Evolutionary conservation across 148 eudicot genomes (phyloP), one percentile per base, ranked within the genome.

Genomic region (Talinum fruticosum): DNA sequence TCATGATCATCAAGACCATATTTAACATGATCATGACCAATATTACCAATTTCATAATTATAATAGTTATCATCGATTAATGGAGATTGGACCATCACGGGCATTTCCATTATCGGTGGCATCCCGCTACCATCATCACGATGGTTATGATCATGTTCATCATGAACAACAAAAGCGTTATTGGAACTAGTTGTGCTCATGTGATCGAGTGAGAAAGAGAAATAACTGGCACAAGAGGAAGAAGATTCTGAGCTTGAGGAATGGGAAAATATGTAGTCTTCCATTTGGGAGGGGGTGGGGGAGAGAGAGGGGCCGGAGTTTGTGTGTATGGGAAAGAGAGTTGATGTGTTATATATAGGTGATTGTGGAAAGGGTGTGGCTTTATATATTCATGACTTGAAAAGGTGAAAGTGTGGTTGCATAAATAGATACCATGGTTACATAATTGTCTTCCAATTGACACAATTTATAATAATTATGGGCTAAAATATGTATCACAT

Each of bases 161-260:
- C 47, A 41, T 8, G 47, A 41, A 8, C 5, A 41, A 41, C 47
- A 51, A 10, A 14, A 19, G 57, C 3, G 23, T 15, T 18, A 51
- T 51, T 1, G 2, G 45, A 10, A 41, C 45, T 41, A 10, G n/a
- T n/a, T n/a, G 6, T 41, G 45, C 5, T 18, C n/a, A 18, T 51
- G 57, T 15, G 57, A 23, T 51, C 57, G 28, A 70, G 41, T 45
- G 75, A 75, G 37, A 78, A 82, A 47, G 85, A 79, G 29, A 75
- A 79, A 41, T 70, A 61, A 68, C 19, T 75, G 21, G 38, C 75
- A 79, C 57, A 51, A 18, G 82, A 51, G 34, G 82, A 75, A 59
- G 82, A 78, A 18, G 82, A 57, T 67, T 81, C 33, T 61, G 82
- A 82, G 71, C 71, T 79, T 36, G 76, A 36, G 24, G 82, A 78